phyloP scores from a whole-genome alignment of 345 rosid species.

The Erucastrum elatum region DNA sequence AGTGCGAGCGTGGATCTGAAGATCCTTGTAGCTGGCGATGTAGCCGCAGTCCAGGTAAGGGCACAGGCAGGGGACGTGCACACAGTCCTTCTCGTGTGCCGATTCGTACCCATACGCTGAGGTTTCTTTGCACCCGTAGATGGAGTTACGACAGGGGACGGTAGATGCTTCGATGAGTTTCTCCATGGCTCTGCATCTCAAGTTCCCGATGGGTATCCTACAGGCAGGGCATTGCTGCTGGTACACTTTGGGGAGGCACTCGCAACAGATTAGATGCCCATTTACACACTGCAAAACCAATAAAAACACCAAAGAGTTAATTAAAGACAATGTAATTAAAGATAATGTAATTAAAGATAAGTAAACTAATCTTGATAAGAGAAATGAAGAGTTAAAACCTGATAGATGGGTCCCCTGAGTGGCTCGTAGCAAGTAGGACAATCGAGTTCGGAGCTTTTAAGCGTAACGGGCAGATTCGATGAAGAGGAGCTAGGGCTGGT shows the following conservation, averaged over 20 bases:
- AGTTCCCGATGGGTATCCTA: conserved; percentile 43
- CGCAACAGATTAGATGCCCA: conserved; percentile 57
- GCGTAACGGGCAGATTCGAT: background rate
- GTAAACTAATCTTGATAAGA: too few species aligned
- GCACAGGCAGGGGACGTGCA: conserved; percentile 44
- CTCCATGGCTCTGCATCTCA: conserved; percentile 56
- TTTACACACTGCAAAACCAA: conserved; percentile 47
- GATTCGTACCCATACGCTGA: conserved; percentile 29
- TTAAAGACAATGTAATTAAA: too few species aligned
- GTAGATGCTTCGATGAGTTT: conserved; percentile 45
- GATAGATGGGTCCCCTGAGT: conserved; percentile 27
- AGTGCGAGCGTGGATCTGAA: conserved; percentile 39
- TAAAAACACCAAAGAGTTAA: background rate
- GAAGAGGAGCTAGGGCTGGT: background rate
- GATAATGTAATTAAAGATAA: too few species aligned
- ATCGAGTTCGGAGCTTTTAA: conserved; percentile 17
- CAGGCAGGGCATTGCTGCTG: conserved; percentile 50
- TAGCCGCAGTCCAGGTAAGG: conserved; percentile 47
- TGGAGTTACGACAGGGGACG: conserved; percentile 42
- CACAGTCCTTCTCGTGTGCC: conserved; percentile 46
- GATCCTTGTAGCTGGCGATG: conserved; percentile 36
- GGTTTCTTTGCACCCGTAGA: conserved; percentile 44
- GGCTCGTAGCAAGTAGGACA: conserved; percentile 23
- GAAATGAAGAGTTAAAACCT: background rate
- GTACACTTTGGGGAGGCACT: conserved; percentile 42